Evolutionary conservation across 2,329 filamentous ascomycete genomes (phyloP).

Genomic region (Arthrobotrys musiformis): DNA sequence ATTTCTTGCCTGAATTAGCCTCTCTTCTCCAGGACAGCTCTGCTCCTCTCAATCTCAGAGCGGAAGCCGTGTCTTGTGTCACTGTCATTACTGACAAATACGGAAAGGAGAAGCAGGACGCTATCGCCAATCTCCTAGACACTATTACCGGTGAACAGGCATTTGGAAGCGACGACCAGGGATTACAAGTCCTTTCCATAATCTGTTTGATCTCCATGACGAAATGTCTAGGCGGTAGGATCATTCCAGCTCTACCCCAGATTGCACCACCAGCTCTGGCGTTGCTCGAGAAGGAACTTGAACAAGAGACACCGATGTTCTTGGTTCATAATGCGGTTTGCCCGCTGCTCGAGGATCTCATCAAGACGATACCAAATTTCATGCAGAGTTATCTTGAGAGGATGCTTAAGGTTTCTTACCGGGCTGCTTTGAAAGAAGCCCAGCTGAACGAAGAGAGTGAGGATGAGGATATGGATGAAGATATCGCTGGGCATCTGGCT

Average conservation of each 20-base stretch:
- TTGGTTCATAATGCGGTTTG: conserved; percentile 81
- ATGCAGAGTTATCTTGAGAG: conserved; percentile 80
- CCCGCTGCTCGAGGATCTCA: conserved; percentile 79
- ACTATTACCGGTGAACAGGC: conserved; percentile 81
- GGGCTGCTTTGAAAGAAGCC: conserved; percentile 70
- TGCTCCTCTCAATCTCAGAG: conserved; percentile 81
- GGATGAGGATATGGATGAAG: conserved; percentile 63
- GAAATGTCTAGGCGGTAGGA: conserved; percentile 85
- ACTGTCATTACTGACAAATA: conserved; percentile 95
- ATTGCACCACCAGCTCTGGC: conserved; percentile 77
- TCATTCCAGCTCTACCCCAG: conserved; percentile 82
- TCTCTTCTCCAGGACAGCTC: conserved; percentile 79
- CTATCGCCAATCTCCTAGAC: conserved; percentile 78
- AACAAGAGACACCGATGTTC: conserved; percentile 63
- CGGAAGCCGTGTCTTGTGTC: conserved; percentile 78
- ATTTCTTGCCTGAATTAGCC: conserved; percentile 82
- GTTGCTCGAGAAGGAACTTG: conserved; percentile 75
- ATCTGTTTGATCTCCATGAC: conserved; percentile 89
- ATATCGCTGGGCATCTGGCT: conserved; percentile 51
- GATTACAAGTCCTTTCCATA: conserved; percentile 83
- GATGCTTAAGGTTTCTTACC: conserved; percentile 77
- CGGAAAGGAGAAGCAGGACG: conserved; percentile 86
- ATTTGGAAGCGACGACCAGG: conserved; percentile 77
- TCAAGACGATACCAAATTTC: conserved; percentile 89
- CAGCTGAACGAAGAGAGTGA: conserved; percentile 65